phyloP scores from a whole-genome alignment of 768 basidiomycete genomes.

The Butyriboletus loyo region DNA sequence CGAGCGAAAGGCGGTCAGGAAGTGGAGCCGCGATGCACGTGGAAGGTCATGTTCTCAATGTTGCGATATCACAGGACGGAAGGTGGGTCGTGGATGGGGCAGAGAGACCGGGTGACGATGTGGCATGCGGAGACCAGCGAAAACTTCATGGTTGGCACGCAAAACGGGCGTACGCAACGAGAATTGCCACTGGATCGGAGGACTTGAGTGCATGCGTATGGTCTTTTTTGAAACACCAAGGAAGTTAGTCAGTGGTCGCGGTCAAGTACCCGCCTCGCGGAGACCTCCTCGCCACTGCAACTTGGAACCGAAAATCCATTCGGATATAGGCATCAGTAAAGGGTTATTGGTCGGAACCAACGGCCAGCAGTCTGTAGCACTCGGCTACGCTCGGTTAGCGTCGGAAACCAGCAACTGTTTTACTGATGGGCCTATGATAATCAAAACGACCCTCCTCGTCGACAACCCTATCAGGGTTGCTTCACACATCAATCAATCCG shows the following conservation, averaged over 20 bases:
- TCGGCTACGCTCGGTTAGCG: no score
- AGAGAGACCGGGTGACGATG: constrained; percentile 1
- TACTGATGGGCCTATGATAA: no score
- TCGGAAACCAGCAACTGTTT: no score
- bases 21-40: not conserved
- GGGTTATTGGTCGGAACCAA: no score
- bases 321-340: no score
- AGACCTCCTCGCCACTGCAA: not conserved
- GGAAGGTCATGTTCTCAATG: not conserved
- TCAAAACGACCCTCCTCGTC: not conserved
- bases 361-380: no score
- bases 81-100: constrained; percentile 5
- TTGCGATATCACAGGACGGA: constrained; percentile 3
- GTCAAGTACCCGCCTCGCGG: not conserved
- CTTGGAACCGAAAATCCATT: not conserved
- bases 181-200: not conserved
- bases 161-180: constrained; percentile 1
- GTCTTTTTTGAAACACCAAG: not conserved
- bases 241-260: not conserved
- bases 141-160: no score
- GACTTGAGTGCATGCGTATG: not conserved
- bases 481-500: not conserved
- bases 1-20: not conserved
- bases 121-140: not conserved
- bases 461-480: not conserved